These are phyloP conservation scores for Petunia axillaris DNA, from an alignment of 257 asterid genomes.

Conservation along the genomic window DNA sequence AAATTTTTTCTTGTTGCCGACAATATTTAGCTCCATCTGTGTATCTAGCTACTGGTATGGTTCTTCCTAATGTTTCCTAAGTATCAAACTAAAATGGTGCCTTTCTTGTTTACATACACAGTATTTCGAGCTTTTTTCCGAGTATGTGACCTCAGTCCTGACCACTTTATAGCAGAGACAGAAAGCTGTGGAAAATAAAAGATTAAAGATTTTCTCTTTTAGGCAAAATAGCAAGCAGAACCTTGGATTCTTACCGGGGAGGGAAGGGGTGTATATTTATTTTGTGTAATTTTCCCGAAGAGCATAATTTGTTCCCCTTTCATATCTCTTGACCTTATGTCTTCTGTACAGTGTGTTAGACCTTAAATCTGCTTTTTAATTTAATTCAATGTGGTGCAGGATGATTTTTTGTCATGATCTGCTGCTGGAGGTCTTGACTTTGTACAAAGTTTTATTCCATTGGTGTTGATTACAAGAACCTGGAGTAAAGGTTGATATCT, in stretches of 20 bases:
- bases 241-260: not conserved
- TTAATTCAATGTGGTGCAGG: conserved; percentile 41
- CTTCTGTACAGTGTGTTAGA: not conserved
- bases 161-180: not conserved
- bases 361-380: not conserved
- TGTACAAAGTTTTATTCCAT: conserved; percentile 34
- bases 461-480: conserved; percentile 35
- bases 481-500: conserved; percentile 24
- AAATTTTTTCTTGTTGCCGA: not conserved
- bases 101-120: not conserved
- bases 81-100: not conserved
- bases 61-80: not conserved
- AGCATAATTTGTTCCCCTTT: not conserved
- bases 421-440: conserved; percentile 33
- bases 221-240: not conserved
- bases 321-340: not conserved
- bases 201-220: not conserved
- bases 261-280: not conserved
- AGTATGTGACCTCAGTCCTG: not conserved
- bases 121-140: not conserved
- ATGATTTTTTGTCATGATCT: conserved; percentile 41
- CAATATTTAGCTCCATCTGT: not conserved
- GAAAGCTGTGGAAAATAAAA: not conserved
- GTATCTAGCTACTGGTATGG: not conserved
- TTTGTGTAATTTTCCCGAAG: not conserved